A percentile compares a stretch with the other conserved stretches of the same genome.
phyloP scores from a whole-genome alignment of 495 filamentous ascomycete genomes.

The Neurospora africana region DNA sequence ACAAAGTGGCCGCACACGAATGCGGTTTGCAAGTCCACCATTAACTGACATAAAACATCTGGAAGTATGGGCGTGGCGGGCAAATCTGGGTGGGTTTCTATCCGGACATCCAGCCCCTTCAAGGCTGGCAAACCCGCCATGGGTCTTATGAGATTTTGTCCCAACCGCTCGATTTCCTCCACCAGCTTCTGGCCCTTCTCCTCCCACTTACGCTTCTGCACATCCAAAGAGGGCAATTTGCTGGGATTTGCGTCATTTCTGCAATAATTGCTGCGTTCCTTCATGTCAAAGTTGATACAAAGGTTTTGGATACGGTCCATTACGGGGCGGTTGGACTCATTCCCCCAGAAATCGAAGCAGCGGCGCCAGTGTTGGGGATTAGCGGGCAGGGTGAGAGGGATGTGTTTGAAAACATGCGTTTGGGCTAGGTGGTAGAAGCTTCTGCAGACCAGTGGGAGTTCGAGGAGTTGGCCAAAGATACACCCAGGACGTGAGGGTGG shows the following conservation, averaged over 20 bases:
- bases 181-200: too few relatives aligned
- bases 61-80: neutral
- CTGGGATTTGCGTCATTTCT: too few relatives aligned
- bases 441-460: neutral
- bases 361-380: neutral
- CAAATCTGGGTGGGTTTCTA: neutral
- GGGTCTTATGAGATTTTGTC: neutral
- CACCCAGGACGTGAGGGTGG: too few relatives aligned
- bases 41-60: neutral
- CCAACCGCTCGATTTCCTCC: neutral
- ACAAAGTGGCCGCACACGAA: neutral
- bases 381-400: neutral
- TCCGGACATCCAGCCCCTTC: neutral
- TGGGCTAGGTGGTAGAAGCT: neutral
- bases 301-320: neutral
- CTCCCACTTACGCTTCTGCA: too few relatives aligned
- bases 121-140: neutral
- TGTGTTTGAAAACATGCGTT: neutral
- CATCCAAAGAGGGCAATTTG: too few relatives aligned
- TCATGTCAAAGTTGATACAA: neutral
- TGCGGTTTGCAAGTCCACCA: neutral
- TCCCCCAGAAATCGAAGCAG: neutral
- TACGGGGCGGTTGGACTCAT: neutral
- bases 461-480: neutral
- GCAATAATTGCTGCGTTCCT: neutral